phyloP scores from a whole-genome alignment of 129 eudicot genomes.

The Lactuca saligna region DNA sequence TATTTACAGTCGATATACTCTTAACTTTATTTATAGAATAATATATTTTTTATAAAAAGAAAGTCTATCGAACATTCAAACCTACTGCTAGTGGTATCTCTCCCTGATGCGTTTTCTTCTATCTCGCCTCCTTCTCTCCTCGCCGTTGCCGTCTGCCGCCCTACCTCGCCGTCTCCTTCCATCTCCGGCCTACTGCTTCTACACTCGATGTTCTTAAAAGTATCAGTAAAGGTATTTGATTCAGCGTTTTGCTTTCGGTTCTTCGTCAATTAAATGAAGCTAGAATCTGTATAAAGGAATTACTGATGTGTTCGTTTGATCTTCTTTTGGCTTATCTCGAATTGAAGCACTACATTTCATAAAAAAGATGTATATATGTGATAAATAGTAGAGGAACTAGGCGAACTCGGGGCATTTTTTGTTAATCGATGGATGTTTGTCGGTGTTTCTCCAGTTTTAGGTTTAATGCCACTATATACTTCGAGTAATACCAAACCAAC shows the following conservation, averaged over 20 bases:
- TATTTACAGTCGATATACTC: neutral
- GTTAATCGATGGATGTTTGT: neutral
- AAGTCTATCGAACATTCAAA: neutral
- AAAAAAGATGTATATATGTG: neutral
- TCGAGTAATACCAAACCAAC: neutral
- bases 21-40: neutral
- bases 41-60: too few species aligned
- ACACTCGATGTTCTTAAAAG: neutral
- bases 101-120: neutral
- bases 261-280: neutral
- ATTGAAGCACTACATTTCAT: neutral
- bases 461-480: neutral
- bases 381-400: neutral
- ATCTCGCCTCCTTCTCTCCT: neutral
- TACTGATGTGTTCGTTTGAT: neutral
- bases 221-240: neutral
- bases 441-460: neutral
- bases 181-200: neutral
- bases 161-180: neutral
- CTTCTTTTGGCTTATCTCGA: neutral
- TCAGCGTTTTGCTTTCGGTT: neutral
- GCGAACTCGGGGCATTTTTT: neutral
- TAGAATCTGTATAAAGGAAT: neutral
- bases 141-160: constrained; percentile 1
- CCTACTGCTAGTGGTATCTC: neutral